These are phyloP conservation scores for Herpomyces periplanetae DNA, from an alignment of 2,329 filamentous ascomycete genomes.

Conservation along the genomic window DNA sequence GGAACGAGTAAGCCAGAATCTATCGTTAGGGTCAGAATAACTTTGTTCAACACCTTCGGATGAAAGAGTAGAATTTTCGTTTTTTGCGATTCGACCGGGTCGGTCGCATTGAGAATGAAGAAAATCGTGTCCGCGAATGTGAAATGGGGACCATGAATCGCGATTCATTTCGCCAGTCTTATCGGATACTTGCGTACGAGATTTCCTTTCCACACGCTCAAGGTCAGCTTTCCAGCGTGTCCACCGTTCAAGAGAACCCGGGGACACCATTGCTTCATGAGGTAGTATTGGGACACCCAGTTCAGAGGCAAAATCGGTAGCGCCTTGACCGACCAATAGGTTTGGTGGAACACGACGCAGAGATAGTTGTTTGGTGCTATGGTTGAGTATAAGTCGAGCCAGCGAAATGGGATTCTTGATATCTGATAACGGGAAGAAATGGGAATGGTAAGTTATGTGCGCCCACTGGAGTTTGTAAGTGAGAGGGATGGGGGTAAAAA, in stretches of 20 bases:
- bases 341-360: conserved; percentile 70
- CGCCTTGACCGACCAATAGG: conserved; percentile 48
- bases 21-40: too few species aligned
- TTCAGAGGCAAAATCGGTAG: conserved; percentile 44
- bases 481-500: conserved; percentile 4
- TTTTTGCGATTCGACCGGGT: too few species aligned
- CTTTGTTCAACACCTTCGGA: too few species aligned
- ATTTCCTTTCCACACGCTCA: conserved; percentile 15
- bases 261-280: conserved; percentile 39
- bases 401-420: conserved; percentile 71
- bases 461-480: neutral
- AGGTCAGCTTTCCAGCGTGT: conserved; percentile 34
- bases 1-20: too few species aligned
- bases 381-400: conserved; percentile 42
- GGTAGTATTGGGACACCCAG: conserved; percentile 31
- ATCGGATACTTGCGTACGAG: too few species aligned
- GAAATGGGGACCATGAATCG: too few species aligned
- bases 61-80: too few species aligned
- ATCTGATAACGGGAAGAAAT: conserved; percentile 13
- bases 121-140: too few species aligned
- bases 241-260: conserved; percentile 36
- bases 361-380: conserved; percentile 32
- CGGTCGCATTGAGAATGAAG: too few species aligned
- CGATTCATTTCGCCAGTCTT: too few species aligned
- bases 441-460: neutral